A percentile compares a stretch with the other conserved stretches of the same genome.
Evolutionary conservation across 1,139 yeast genomes (phyloP).

Genomic region (Kurtzmaniella quercitrusa): DNA sequence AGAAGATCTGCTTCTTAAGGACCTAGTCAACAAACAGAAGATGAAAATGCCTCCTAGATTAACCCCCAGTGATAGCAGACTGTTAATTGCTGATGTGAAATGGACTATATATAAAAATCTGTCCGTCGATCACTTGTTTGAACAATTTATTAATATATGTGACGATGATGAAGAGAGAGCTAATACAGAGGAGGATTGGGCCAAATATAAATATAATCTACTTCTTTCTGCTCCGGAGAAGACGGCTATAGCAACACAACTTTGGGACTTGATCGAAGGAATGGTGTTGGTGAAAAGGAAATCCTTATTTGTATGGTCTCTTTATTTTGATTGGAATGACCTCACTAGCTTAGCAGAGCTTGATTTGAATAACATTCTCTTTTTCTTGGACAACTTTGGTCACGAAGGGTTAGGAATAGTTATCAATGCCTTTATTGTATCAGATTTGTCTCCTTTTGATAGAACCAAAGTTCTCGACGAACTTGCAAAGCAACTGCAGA

Average conservation of each 20-base stretch:
- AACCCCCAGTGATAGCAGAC: constrained; percentile 25
- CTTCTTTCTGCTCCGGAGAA: constrained; percentile 45
- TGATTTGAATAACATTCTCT: constrained; percentile 42
- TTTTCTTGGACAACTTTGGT: constrained; percentile 55
- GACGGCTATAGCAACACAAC: constrained; percentile 27
- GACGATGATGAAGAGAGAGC: constrained; percentile 61
- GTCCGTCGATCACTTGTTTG: constrained; percentile 50
- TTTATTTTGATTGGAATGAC: constrained; percentile 77
- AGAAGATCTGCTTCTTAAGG: constrained; percentile 35
- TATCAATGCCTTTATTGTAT: constrained; percentile 53
- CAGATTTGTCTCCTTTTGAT: constrained; percentile 65
- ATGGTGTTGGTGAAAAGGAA: constrained; percentile 66
- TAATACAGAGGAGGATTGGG: constrained; percentile 53
- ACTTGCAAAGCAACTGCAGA: constrained; percentile 7
- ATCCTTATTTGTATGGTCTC: constrained; percentile 66
- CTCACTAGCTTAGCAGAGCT: constrained; percentile 44
- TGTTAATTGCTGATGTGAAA: constrained; percentile 35
- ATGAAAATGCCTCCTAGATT: constrained; percentile 35
- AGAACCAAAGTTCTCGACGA: constrained; percentile 18
- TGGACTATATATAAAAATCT: constrained; percentile 51
- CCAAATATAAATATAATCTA: constrained; percentile 54
- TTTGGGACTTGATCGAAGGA: constrained; percentile 61
- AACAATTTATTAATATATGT: constrained; percentile 52
- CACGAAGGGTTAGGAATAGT: constrained; percentile 61
- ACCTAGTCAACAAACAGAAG: constrained; percentile 29